Evolutionary conservation across 2,329 filamentous ascomycete genomes (phyloP), one percentile per base, ranked within the genome.

Genomic region (Boeremia exigua): DNA sequence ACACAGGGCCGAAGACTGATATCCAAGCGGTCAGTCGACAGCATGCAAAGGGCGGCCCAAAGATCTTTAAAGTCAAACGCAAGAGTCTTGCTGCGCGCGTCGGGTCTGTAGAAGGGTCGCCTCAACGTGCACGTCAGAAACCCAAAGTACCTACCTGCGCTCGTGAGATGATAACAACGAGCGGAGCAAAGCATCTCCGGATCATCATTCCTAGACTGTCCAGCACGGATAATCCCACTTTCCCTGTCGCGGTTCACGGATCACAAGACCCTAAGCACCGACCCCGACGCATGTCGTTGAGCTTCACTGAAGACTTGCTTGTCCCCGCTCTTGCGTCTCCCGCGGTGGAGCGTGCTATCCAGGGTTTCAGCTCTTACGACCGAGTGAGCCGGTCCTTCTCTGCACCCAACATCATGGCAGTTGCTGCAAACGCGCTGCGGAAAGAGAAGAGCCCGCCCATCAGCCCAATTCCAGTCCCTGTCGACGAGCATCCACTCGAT

Each of bases 281-380:
- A 17, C 62, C 63, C 11, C 56, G 59, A 34, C 55, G 66, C 19
- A 43, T 62, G 8, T 60, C 65, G 10, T 50, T 65, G 14, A 57
- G 57, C 14, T 72, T 66, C 44, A 69, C 66, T 3, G 67, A 71
- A 10, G 70, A 73, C 30, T 63, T 69, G 61, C 56, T 73, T 1
- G 62, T 63, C 34, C 70, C 70, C 11, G 57, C 67, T 9, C 56
- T 70, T 9, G 56, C 64, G 2, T 59, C 60, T 5, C 32, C 48
- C 3, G 54, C 48, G 23, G 42, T 43, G 27, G 51, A 54, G 19
- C 57, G 59, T 11, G 54, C 54, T 29, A 57, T 57, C 28, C 54
- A 57, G 28, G 54, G 54, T 6, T 48, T 57, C n/a, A 57, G 48
- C 34, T 44, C 48, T 14, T 44, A 48, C 9, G 54, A 57, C 19